Evolutionary conservation across 2,329 filamentous ascomycete genomes (phyloP).

Genomic region (Colletotrichum shisoi): DNA sequence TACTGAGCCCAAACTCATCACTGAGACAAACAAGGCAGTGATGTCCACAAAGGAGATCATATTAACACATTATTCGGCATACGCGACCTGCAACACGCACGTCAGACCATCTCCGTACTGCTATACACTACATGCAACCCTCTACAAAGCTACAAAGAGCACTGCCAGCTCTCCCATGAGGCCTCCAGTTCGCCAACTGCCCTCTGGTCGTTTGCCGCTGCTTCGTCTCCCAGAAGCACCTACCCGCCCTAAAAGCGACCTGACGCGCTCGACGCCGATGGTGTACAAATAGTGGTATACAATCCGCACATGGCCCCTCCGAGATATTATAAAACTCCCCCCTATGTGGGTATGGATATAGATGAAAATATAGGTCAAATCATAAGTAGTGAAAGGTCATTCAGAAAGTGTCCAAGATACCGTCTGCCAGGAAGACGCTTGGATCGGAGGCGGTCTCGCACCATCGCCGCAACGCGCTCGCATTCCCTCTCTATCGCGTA

Average conservation of each 20-base stretch:
- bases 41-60: conserved; percentile 36
- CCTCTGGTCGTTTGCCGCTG: conserved; percentile 10
- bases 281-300: conserved; percentile 19
- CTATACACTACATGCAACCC: conserved; percentile 24
- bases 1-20: no score
- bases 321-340: conserved; percentile 17
- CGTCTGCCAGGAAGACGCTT: background rate
- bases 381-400: conserved; percentile 16
- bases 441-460: background rate
- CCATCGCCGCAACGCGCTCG: background rate
- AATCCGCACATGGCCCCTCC: conserved; percentile 19
- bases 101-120: conserved; percentile 12
- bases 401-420: conserved; percentile 7
- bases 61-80: conserved; percentile 36
- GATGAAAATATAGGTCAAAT: conserved; percentile 15
- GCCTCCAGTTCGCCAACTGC: background rate
- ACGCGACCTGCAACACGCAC: background rate
- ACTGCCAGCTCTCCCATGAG: conserved; percentile 4
- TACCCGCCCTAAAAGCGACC: conserved; percentile 5
- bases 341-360: conserved; percentile 16
- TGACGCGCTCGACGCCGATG: conserved; percentile 27
- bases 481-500: conserved; percentile 15
- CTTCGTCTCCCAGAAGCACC: conserved; percentile 24
- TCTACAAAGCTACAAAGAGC: conserved; percentile 2
- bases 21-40: no score